Conservation (phyloP, 1,139 yeast genomes). For the Hansenula anomala region DNA sequence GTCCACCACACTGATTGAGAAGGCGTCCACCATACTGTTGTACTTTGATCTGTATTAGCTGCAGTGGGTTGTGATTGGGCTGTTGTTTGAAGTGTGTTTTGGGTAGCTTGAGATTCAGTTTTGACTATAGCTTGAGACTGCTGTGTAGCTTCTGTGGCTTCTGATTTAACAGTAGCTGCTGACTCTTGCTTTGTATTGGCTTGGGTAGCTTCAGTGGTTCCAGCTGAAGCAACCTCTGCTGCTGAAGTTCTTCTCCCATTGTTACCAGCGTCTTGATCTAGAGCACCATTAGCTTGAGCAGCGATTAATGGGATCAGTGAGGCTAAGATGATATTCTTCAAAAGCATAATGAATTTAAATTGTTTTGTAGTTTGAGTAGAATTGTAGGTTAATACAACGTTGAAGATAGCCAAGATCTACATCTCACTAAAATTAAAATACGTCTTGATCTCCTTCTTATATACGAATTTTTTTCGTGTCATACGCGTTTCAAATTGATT, state of each 20-base stretch:
- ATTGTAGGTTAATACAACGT: too few species aligned
- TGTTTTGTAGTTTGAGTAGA: too few species aligned
- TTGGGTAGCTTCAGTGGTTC: not conserved
- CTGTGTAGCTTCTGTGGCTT: not conserved
- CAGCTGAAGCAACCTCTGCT: not conserved
- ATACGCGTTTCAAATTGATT: too few species aligned
- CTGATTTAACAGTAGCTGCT: constrained; percentile 1
- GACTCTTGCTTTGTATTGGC: too few species aligned
- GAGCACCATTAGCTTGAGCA: constrained; percentile 7
- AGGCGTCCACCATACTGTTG: not conserved
- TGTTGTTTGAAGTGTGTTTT: too few species aligned
- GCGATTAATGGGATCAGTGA: constrained; percentile 3
- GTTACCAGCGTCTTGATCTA: constrained; percentile 2
- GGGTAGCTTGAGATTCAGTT: not conserved
- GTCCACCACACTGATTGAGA: not conserved
- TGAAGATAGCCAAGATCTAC: too few species aligned
- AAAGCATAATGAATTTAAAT: constrained; percentile 5
- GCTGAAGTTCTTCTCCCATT: not conserved
- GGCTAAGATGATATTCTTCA: constrained; percentile 4
- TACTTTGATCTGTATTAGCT: constrained; percentile 1
- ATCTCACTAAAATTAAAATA: too few species aligned
- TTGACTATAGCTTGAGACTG: not conserved
- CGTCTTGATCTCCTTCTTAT: too few species aligned
- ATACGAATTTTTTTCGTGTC: too few species aligned
- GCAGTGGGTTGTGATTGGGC: too few species aligned